These are phyloP conservation scores for Mercurialis annua DNA, from an alignment of 345 rosid species.

Conservation along the genomic window DNA sequence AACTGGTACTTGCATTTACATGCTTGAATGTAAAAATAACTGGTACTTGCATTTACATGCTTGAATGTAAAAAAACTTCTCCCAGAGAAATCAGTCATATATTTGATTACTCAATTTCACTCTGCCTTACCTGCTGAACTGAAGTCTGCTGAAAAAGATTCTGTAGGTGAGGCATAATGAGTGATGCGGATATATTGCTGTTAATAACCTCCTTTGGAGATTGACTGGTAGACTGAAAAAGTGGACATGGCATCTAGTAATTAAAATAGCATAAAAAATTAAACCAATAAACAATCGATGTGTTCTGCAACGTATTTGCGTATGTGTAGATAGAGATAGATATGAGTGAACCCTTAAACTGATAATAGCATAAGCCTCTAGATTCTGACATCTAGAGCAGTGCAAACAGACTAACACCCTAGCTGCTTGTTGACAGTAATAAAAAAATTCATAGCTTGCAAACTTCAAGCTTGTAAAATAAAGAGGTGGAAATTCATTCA, in stretches of 20 bases:
- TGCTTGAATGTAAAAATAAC: not conserved
- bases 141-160: constrained; percentile 83
- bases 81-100: not conserved
- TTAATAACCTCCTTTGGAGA: constrained; percentile 50
- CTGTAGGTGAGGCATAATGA: constrained; percentile 76
- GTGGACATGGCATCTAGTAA: not conserved
- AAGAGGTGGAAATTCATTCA: not conserved
- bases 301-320: not conserved
- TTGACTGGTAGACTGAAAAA: constrained; percentile 56
- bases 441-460: not conserved
- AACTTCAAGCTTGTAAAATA: not conserved
- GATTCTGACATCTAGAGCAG: not conserved
- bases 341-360: not conserved
- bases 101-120: not conserved
- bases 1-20: not conserved
- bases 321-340: not conserved
- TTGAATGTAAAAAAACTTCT: not conserved
- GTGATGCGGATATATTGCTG: constrained; percentile 37
- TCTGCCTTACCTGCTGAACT: constrained; percentile 66
- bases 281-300: not conserved
- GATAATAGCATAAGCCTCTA: not conserved
- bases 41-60: not conserved
- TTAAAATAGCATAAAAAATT: not conserved
- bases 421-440: not conserved
- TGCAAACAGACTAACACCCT: not conserved